A percentile compares a stretch with the other conserved stretches of the same genome.
Conservation (phyloP, 2,329 filamentous ascomycete genomes). For the Hymenoscyphus fraxineus region DNA sequence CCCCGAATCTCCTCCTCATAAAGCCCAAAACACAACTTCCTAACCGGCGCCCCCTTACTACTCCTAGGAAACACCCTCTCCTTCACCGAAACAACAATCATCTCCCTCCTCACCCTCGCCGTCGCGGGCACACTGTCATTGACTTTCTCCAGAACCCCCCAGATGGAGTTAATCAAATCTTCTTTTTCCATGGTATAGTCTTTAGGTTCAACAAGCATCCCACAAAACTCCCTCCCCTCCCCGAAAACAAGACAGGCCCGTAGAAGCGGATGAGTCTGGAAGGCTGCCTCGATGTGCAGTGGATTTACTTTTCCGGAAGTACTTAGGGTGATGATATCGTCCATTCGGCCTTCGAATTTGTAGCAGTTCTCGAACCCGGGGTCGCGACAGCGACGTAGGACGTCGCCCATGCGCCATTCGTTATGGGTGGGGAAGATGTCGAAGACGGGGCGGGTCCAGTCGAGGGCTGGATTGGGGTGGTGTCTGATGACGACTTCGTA, state of each 20-base stretch:
- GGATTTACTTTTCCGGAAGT: slow-evolving; percentile 46
- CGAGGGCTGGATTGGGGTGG: slow-evolving; percentile 25
- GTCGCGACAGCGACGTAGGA: slow-evolving; percentile 28
- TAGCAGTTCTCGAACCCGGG: slow-evolving; percentile 31
- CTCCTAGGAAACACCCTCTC: slow-evolving; percentile 18
- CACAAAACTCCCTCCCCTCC: slow-evolving; percentile 24
- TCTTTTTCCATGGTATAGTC: slow-evolving; percentile 3
- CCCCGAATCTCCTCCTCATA: slow-evolving; percentile 14
- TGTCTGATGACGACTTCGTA: slow-evolving; percentile 37
- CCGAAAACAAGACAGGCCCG: slow-evolving; percentile 37
- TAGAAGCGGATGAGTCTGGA: slow-evolving; percentile 35
- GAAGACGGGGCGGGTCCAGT: slow-evolving; percentile 37
- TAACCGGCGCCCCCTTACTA: slow-evolving; percentile 16
- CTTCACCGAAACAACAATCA: slow-evolving; percentile 17
- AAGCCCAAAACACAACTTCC: slow-evolving; percentile 8
- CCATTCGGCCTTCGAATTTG: slow-evolving; percentile 35
- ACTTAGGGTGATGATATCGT: slow-evolving; percentile 44
- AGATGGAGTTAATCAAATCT: slow-evolving; percentile 16
- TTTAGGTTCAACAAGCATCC: slow-evolving; percentile 20
- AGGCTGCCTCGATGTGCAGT: slow-evolving; percentile 37
- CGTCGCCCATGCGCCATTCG: slow-evolving; percentile 44
- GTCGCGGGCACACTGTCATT: slow-evolving; percentile 21
- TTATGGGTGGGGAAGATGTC: slow-evolving; percentile 39
- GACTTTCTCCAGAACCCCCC: slow-evolving; percentile 18
- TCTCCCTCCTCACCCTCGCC: slow-evolving; percentile 16